Evolutionary conservation across 495 filamentous ascomycete species (phyloP), one percentile per base, ranked within the genome.

Genomic region (Xanthoparmelia taractica): DNA sequence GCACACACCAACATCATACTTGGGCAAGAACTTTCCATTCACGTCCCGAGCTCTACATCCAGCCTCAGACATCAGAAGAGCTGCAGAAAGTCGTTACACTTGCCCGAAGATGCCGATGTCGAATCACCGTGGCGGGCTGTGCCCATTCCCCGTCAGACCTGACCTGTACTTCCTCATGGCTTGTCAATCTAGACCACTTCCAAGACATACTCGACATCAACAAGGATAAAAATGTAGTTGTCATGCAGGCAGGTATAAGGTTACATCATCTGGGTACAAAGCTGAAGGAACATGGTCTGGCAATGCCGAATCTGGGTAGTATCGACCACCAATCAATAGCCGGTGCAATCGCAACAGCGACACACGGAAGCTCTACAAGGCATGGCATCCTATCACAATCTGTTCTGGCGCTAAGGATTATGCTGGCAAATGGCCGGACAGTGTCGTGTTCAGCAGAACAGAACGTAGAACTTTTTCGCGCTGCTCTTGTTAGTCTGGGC

Each of bases 301-400:
- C 90, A 15, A 82, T 97, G 79, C 87, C 88, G 27, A 96, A 91
- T 69, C 78, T 97, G 57, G 94, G 94, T 12, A 96, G 91, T 73
- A 98, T 98, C 70, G 91, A 96, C 68, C 83, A 91, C 65, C 94
- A 98, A 78, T 92, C 89, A 58, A 86, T 97, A 67, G 94, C 90
- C 17, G 94, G 94, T 29, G 94, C 92, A 33, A 93, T 98, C 56
- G 83, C 87, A 43, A 98, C 94, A 15, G 91, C 88, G 34, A 98
- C 94, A 2, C 94, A 98, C 71, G 95, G 94, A 54, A 92, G 87
- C 65, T 92, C 90, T 54, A 76, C 96, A 47, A 77, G 74, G 31
- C 92, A 97, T 75, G 94, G 94, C 12, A 74, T 96, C 47, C 77
- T 98, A 50, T 91, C 90, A 12, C 84, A 92, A 69, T 85, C 80